Percentiles rank a stretch among this genome's conserved stretches.
These are phyloP conservation scores for Cubamyces lactineus DNA, from an alignment of 768 basidiomycete species.

Conservation along the genomic window DNA sequence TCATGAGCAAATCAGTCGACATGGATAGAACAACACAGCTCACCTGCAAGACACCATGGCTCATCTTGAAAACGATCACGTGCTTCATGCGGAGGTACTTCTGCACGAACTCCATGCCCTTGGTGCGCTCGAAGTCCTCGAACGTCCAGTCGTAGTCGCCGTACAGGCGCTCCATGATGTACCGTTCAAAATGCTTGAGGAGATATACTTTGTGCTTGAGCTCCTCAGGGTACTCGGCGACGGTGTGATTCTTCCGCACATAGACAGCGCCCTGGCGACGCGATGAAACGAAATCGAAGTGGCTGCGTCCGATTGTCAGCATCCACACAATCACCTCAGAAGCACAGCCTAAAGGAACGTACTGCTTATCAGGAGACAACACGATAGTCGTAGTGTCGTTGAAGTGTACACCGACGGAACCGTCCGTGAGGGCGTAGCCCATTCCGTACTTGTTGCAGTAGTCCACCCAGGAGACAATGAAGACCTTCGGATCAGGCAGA, in stretches of 20 bases:
- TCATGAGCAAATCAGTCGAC: conserved; percentile 13
- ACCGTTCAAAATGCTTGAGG: conserved; percentile 90
- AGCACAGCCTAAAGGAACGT: conserved; percentile 37
- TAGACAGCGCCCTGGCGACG: conserved; percentile 67
- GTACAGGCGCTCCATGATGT: conserved; percentile 90
- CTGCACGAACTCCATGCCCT: conserved; percentile 94
- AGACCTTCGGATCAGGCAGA: conserved; percentile 73
- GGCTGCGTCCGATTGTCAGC: conserved; percentile 46
- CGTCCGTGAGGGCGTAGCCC: conserved; percentile 96
- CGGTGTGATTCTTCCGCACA: conserved; percentile 70
- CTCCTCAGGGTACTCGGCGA: conserved; percentile 75
- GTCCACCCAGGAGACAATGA: conserved; percentile 98
- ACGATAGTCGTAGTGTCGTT: conserved; percentile 92
- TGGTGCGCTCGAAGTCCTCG: conserved; percentile 63
- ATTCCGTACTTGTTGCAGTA: conserved; percentile 99
- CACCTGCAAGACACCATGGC: conserved; percentile 95
- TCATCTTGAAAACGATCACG: conserved; percentile 95
- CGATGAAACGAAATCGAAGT: conserved; percentile 87
- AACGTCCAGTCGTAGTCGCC: conserved; percentile 86
- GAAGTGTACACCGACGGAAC: conserved; percentile 93
- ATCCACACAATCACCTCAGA: conserved; percentile 3
- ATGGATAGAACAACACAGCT: conserved; percentile 24
- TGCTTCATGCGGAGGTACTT: conserved; percentile 97
- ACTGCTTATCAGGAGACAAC: conserved; percentile 87
- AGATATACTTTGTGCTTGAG: conserved; percentile 91